Conservation (phyloP, 2,329 filamentous ascomycete genomes). For the Fusarium oligoseptatum region DNA sequence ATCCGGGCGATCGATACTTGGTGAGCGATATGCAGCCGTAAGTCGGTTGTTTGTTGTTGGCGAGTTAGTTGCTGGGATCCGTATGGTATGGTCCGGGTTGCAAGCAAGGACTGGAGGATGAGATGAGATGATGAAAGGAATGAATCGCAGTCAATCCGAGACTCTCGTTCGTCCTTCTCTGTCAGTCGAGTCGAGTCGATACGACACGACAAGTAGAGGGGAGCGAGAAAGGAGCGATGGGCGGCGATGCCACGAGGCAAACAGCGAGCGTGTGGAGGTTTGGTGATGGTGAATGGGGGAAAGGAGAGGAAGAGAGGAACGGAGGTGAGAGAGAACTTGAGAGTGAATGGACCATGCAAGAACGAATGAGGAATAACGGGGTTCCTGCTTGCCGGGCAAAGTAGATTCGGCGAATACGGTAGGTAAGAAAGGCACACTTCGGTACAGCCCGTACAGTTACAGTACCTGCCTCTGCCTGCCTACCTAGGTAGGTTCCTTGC, state of each 20-base stretch:
- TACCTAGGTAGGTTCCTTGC: background rate
- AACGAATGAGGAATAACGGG: conserved; percentile 28
- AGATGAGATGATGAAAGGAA: conserved; percentile 33
- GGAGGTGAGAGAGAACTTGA: conserved; percentile 12
- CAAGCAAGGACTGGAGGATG: conserved; percentile 20
- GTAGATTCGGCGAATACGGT: conserved; percentile 35
- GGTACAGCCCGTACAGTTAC: conserved; percentile 1
- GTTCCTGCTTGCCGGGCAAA: conserved; percentile 14
- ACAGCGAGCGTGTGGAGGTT: conserved; percentile 29
- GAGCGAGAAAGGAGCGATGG: conserved; percentile 31
- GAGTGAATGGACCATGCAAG: conserved; percentile 12
- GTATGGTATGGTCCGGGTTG: conserved; percentile 23
- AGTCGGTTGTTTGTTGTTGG: conserved; percentile 26
- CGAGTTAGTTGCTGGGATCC: conserved; percentile 29
- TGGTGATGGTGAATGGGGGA: conserved; percentile 21
- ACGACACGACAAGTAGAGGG: conserved; percentile 10
- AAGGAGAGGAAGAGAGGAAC: conserved; percentile 27
- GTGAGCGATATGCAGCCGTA: conserved; percentile 43
- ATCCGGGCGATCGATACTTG: conserved; percentile 37
- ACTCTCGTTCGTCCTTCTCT: conserved; percentile 18
- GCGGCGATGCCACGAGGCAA: conserved; percentile 17
- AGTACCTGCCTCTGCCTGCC: too few relatives aligned
- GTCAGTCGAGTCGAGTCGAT: conserved; percentile 10
- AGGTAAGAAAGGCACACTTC: conserved; percentile 21
- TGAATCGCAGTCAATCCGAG: conserved; percentile 29